These are phyloP conservation scores for Alternaria sp. DNA, from an alignment of 2,329 filamentous ascomycete species.

Conservation along the genomic window DNA sequence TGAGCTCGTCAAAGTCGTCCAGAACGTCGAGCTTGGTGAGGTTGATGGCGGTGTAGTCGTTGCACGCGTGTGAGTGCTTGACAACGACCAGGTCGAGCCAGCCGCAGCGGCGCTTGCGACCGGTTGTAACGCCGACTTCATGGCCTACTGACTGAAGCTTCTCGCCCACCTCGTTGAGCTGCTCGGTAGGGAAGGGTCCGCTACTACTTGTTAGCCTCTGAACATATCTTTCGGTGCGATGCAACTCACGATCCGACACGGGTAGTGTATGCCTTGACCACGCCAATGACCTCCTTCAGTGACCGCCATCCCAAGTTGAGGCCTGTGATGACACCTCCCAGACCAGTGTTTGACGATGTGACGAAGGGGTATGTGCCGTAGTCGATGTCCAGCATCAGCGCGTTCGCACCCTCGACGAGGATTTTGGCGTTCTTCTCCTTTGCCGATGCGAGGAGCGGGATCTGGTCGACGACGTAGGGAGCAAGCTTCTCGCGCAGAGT, in stretches of 20 bases:
- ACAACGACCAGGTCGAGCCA: constrained; percentile 73
- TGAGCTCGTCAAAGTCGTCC: constrained; percentile 76
- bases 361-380: constrained; percentile 65
- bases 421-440: constrained; percentile 66
- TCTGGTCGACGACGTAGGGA: constrained; percentile 70
- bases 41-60: constrained; percentile 71
- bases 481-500: constrained; percentile 64
- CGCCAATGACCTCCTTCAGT: constrained; percentile 67
- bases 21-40: constrained; percentile 73
- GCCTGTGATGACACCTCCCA: constrained; percentile 68
- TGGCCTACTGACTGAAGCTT: constrained; percentile 63
- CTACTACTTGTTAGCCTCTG: constrained; percentile 45
- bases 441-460: constrained; percentile 67
- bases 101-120: constrained; percentile 66
- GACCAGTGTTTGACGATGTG: constrained; percentile 65
- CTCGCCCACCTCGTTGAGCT: constrained; percentile 63
- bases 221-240: not conserved
- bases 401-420: constrained; percentile 72
- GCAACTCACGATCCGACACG: constrained; percentile 55
- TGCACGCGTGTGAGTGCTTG: constrained; percentile 69
- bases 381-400: constrained; percentile 70
- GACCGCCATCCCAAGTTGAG: constrained; percentile 67
- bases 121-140: constrained; percentile 64
- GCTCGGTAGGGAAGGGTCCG: constrained; percentile 73
- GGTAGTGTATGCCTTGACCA: constrained; percentile 73